A percentile compares a stretch with the other conserved stretches of the same genome.
Conservation (phyloP, 148 eudicot species). For the Rhododendron ovatum region DNA sequence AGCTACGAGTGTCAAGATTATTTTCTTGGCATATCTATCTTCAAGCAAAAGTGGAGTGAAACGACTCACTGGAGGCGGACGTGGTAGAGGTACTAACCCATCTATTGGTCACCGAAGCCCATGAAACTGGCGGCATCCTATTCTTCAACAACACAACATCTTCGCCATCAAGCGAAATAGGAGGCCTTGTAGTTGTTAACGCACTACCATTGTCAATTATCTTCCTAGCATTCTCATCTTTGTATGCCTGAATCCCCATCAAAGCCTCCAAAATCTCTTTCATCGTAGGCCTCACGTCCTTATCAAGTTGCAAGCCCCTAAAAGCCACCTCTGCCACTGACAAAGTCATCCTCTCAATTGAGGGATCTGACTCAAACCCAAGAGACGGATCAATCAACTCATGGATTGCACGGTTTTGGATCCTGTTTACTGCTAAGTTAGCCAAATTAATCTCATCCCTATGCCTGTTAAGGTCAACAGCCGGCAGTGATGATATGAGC, state of each 20-base stretch:
- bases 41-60: neutral
- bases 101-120: neutral
- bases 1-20: neutral
- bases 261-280: conserved; percentile 19
- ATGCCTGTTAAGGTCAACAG: conserved; percentile 42
- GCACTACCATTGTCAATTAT: neutral
- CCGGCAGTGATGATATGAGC: conserved; percentile 52
- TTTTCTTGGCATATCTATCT: neutral
- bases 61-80: neutral
- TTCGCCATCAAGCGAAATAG: conserved; percentile 24
- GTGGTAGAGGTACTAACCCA: conserved; percentile 1
- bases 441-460: conserved; percentile 47
- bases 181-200: conserved; percentile 5
- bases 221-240: neutral
- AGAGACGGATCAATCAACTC: conserved; percentile 31
- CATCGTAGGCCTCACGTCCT: conserved; percentile 33
- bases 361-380: conserved; percentile 24
- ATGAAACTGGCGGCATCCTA: neutral
- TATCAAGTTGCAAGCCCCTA: conserved; percentile 26
- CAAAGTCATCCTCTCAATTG: conserved; percentile 21
- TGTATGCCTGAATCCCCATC: conserved; percentile 4
- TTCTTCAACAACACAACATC: conserved; percentile 33
- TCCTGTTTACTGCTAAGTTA: conserved; percentile 36
- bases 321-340: conserved; percentile 33
- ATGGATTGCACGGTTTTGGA: conserved; percentile 11